These are phyloP conservation scores for Xylariaceae sp. DNA, from an alignment of 2,329 filamentous ascomycete species.

Conservation along the genomic window DNA sequence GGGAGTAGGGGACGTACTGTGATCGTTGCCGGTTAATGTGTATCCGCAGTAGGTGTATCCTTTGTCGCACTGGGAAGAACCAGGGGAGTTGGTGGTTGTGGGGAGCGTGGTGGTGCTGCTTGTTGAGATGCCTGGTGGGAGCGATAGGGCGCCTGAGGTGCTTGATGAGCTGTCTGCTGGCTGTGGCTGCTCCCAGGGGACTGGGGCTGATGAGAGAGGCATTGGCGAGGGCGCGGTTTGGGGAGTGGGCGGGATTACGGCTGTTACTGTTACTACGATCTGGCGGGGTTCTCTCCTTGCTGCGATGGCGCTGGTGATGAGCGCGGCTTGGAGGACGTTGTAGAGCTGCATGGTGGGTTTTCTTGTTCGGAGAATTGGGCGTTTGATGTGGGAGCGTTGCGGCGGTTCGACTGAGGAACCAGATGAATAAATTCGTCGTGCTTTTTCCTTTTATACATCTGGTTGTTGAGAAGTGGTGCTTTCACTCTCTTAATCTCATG, in stretches of 20 bases:
- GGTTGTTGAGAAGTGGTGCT: background rate
- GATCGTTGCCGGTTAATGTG: conserved; percentile 28
- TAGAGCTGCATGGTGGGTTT: conserved; percentile 20
- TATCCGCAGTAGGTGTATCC: conserved; percentile 35
- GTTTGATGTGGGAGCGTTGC: background rate
- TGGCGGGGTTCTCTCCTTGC: conserved; percentile 16
- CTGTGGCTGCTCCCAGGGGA: conserved; percentile 15
- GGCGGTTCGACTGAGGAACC: background rate
- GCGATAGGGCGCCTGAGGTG: background rate
- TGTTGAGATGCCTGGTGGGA: no score
- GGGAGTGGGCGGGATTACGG: background rate
- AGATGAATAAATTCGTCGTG: background rate
- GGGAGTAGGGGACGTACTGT: no score
- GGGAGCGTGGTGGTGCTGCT: no score
- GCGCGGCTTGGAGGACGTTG: conserved; percentile 12
- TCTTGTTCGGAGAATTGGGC: background rate
- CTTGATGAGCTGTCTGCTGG: background rate
- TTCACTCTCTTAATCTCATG: no score
- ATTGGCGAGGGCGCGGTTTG: conserved; percentile 8
- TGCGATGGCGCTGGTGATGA: conserved; percentile 19
- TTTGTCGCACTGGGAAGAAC: conserved; percentile 31
- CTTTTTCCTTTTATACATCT: conserved; percentile 1
- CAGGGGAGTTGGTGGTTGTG: conserved; percentile 11
- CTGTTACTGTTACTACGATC: conserved; percentile 17
- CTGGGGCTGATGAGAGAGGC: conserved; percentile 9